Evolutionary conservation across 495 filamentous ascomycete species (phyloP).

Genomic region (Aspergillus ostianus): DNA sequence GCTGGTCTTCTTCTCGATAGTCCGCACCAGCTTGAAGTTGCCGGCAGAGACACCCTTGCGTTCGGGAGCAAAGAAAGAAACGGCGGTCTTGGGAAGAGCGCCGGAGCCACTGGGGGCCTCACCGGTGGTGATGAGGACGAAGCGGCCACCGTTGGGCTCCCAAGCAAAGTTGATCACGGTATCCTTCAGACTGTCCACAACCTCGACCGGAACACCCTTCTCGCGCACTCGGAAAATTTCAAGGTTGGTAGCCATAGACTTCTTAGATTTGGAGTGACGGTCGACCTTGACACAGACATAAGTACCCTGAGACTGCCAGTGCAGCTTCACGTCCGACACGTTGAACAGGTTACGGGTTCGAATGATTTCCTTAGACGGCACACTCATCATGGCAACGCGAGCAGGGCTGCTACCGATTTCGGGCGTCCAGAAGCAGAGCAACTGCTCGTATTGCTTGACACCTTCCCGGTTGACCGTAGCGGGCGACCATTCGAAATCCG

Average conservation of each 20-base stretch:
- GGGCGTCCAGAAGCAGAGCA: conserved; percentile 98
- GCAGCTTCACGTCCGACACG: conserved; percentile 90
- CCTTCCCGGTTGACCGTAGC: conserved; percentile 73
- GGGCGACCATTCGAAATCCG: conserved; percentile 97
- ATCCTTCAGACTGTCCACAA: conserved; percentile 94
- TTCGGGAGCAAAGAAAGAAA: conserved; percentile 95
- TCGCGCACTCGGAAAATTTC: conserved; percentile 97
- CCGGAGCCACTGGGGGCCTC: conserved; percentile 75
- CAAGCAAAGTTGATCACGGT: conserved; percentile 99
- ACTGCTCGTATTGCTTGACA: conserved; percentile 86
- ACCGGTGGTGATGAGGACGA: conserved; percentile 93
- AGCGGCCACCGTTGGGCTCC: conserved; percentile 96
- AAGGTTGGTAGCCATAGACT: conserved; percentile 91
- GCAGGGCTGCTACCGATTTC: conserved; percentile 99
- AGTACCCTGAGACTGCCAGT: conserved; percentile 88
- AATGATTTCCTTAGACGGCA: conserved; percentile 89
- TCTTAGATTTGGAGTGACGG: conserved; percentile 98
- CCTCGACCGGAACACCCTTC: conserved; percentile 96
- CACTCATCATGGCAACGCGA: conserved; percentile 92
- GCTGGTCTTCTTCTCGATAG: conserved; percentile 96
- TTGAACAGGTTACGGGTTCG: conserved; percentile 96
- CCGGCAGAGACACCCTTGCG: conserved; percentile 79
- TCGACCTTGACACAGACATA: conserved; percentile 99
- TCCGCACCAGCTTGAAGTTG: conserved; percentile 93
- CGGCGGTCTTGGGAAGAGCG: conserved; percentile 90